Evolutionary conservation across 1,139 yeast genomes (phyloP).

Genomic region (Candida sojae): DNA sequence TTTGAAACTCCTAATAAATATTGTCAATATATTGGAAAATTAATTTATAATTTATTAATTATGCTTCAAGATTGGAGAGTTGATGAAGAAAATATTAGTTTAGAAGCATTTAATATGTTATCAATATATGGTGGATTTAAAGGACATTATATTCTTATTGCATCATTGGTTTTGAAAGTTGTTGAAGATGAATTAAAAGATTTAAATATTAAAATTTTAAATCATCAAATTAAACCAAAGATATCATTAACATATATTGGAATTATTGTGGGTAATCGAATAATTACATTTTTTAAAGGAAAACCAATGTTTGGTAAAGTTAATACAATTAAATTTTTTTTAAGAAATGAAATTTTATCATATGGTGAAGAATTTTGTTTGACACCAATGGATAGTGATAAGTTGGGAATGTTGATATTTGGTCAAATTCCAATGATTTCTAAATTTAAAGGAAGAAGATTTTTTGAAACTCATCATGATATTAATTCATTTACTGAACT

Average conservation of each 20-base stretch:
- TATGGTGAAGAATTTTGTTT: too few species aligned
- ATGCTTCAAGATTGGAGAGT: neutral
- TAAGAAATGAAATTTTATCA: too few species aligned
- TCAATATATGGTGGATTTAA: conserved; percentile 6
- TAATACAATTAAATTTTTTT: too few species aligned
- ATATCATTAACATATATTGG: neutral
- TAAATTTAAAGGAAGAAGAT: too few species aligned
- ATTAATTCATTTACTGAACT: too few species aligned
- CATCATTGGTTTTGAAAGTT: neutral
- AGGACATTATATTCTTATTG: conserved; percentile 16
- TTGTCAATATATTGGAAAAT: neutral
- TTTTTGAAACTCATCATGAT: too few species aligned
- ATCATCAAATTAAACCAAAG: neutral
- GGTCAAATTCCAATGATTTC: too few species aligned
- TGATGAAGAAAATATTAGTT: conserved; percentile 7
- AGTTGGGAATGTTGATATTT: too few species aligned
- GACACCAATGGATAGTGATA: too few species aligned
- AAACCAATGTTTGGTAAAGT: neutral
- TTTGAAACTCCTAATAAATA: conserved; percentile 1
- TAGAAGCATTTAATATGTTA: conserved; percentile 7
- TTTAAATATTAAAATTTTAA: neutral
- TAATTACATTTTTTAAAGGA: neutral
- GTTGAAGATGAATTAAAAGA: neutral
- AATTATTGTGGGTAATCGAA: neutral
- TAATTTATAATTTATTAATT: neutral